Conservation (phyloP, 345 rosid genomes). For the Brassica nigra region DNA sequence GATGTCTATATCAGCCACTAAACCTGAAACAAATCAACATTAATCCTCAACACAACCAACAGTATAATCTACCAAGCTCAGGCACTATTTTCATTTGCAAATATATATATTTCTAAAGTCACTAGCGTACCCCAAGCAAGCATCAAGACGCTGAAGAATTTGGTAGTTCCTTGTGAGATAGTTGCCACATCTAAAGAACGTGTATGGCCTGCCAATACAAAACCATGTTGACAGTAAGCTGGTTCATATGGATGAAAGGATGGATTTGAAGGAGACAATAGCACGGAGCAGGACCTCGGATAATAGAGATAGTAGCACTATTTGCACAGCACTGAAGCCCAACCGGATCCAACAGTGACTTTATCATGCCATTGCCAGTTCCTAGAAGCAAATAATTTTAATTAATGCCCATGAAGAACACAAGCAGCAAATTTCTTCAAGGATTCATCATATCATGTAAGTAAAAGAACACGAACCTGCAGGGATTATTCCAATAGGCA, state of each 20-base stretch:
- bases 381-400: constrained; percentile 48
- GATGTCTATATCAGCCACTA: constrained; percentile 92
- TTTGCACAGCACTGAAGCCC: constrained; percentile 68
- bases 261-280: background rate
- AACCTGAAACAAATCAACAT: constrained; percentile 51
- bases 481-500: constrained; percentile 84
- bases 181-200: constrained; percentile 81
- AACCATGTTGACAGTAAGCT: constrained; percentile 10
- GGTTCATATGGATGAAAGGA: background rate
- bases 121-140: constrained; percentile 84
- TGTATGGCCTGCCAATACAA: constrained; percentile 66
- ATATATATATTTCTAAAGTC: background rate
- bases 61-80: background rate
- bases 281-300: constrained; percentile 50
- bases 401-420: background rate
- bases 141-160: constrained; percentile 82
- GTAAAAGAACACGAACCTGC: constrained; percentile 58
- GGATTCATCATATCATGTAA: background rate
- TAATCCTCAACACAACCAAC: background rate
- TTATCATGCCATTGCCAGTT: constrained; percentile 93
- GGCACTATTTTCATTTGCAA: background rate
- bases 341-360: constrained; percentile 74
- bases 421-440: background rate
- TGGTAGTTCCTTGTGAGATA: constrained; percentile 66
- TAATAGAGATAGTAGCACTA: constrained; percentile 71